phyloP scores from a whole-genome alignment of 441 rosid genomes.

The Pelargonium hybrid region DNA sequence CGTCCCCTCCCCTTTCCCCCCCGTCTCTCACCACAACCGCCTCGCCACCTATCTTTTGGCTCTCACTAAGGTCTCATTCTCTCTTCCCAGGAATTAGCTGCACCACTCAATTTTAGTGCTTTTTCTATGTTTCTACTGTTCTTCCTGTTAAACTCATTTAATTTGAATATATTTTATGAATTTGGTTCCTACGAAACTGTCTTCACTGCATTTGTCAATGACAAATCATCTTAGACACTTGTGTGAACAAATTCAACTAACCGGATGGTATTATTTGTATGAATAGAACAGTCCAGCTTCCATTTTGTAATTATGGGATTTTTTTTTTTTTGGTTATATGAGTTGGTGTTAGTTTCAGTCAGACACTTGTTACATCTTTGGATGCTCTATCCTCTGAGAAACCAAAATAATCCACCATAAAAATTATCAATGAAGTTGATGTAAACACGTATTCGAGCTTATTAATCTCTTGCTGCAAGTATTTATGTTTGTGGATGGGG shows the following conservation, averaged over 20 bases:
- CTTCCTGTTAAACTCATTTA: neutral
- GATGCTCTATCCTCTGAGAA: neutral
- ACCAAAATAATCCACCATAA: too few relatives aligned
- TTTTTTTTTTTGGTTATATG: neutral
- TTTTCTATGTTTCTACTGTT: neutral
- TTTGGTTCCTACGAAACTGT: neutral
- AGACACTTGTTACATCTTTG: neutral
- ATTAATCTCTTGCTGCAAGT: neutral
- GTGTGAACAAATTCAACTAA: neutral
- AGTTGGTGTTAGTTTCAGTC: neutral
- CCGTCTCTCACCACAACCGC: constrained; percentile 82
- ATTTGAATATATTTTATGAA: neutral
- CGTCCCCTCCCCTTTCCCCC: constrained; percentile 57
- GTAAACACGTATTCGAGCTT: neutral
- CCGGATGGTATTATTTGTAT: neutral
- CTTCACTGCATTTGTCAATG: neutral
- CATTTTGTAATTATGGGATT: neutral
- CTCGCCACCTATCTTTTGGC: constrained; percentile 67
- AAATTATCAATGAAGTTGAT: neutral
- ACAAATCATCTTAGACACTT: neutral
- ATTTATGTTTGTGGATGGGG: neutral
- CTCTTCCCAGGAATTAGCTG: neutral
- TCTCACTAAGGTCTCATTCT: constrained; percentile 53
- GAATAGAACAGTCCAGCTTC: neutral
- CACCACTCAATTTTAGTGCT: neutral